phyloP scores from a whole-genome alignment of 2,329 filamentous ascomycete species.

The Pezicula radicicola region DNA sequence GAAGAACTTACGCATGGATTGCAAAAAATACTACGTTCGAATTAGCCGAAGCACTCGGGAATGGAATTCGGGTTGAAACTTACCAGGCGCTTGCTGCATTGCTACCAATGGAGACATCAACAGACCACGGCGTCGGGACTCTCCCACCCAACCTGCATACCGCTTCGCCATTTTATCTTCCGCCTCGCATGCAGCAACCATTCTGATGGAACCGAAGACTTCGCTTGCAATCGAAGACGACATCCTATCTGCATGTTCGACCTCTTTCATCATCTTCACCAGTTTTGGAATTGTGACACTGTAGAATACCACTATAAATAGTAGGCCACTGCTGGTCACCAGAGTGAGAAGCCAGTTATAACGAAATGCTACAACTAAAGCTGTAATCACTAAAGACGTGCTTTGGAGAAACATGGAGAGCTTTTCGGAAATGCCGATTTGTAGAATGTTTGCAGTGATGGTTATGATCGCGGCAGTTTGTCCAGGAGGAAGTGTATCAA shows the following conservation, averaged over 20 bases:
- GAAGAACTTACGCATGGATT: constrained; percentile 16
- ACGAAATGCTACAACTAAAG: constrained; percentile 51
- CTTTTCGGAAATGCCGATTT: constrained; percentile 61
- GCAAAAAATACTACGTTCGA: constrained; percentile 28
- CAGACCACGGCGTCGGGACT: constrained; percentile 39
- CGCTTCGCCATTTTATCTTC: constrained; percentile 48
- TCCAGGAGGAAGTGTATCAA: constrained; percentile 63
- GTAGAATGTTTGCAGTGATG: constrained; percentile 60
- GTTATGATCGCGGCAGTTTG: constrained; percentile 61
- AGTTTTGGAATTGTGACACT: constrained; percentile 49
- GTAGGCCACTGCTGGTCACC: constrained; percentile 50
- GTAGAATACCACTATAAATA: constrained; percentile 50
- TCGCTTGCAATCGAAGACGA: constrained; percentile 56
- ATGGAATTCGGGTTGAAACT: not conserved
- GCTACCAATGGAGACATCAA: constrained; percentile 46
- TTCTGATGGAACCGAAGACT: constrained; percentile 53
- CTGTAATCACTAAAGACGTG: constrained; percentile 47
- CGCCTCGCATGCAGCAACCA: constrained; percentile 58
- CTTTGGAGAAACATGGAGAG: constrained; percentile 56
- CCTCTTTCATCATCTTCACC: constrained; percentile 43
- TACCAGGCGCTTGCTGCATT: constrained; percentile 44
- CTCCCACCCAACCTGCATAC: constrained; percentile 50
- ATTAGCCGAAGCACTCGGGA: not conserved
- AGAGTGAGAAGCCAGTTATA: constrained; percentile 57
- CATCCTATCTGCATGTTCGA: constrained; percentile 46